These are phyloP conservation scores for Macadamia integrifolia DNA, from an alignment of 164 flowering plant species.

Conservation along the genomic window DNA sequence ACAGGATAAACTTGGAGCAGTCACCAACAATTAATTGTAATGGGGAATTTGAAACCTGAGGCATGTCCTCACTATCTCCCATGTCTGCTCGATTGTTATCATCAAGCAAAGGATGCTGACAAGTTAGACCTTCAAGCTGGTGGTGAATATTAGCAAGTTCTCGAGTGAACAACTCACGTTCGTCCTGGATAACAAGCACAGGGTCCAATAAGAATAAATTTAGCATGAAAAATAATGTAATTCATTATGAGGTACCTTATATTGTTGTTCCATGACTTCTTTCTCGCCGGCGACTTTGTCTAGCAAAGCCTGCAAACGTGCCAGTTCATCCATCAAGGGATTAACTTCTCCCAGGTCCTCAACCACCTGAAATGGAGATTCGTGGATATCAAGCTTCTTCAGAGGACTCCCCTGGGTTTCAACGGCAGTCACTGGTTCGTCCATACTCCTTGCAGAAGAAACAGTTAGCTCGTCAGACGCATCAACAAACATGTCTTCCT, in stretches of 20 bases:
- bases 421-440: constrained; percentile 10
- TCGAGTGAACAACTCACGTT: constrained; percentile 33
- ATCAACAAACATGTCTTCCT: constrained; percentile 69
- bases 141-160: constrained; percentile 34
- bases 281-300: constrained; percentile 44
- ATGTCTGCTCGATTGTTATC: constrained; percentile 23
- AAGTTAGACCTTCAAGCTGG: constrained; percentile 31
- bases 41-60: constrained; percentile 13
- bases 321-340: constrained; percentile 37
- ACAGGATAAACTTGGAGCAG: constrained; percentile 30
- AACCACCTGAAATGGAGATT: constrained; percentile 13
- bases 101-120: constrained; percentile 15
- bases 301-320: constrained; percentile 32
- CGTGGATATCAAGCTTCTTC: constrained; percentile 19
- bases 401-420: constrained; percentile 23
- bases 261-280: constrained; percentile 31
- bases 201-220: not conserved
- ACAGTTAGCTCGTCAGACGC: constrained; percentile 50
- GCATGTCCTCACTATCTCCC: constrained; percentile 11
- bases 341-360: constrained; percentile 24
- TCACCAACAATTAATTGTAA: constrained; percentile 40
- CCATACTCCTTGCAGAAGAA: constrained; percentile 22
- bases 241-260: constrained; percentile 22
- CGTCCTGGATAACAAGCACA: constrained; percentile 49
- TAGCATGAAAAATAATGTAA: not conserved